Evolutionary conservation across 1,284 basidiomycete genomes (phyloP), one percentile per base, ranked within the genome.

Genomic region (Trametes hirsuta): DNA sequence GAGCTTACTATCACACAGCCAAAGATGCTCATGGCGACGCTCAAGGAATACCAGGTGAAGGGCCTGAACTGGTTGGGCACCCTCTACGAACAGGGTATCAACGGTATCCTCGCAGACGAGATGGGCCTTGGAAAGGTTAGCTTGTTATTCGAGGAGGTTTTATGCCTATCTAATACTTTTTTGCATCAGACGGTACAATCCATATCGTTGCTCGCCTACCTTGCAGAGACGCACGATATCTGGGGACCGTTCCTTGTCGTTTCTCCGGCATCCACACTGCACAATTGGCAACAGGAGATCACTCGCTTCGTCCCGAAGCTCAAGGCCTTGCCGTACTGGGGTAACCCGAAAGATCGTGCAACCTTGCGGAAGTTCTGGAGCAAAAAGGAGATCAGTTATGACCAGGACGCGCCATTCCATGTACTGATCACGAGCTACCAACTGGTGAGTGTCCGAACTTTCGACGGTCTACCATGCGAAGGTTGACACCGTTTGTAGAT

Each of bases 221-320:
- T 99, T 21, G 97, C 97, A 9, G 97, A 99, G 77, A 89, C 90
- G 1, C 97, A 99, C 74, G 93, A 98, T 72, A 97, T 99, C 62
- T 99, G 97, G 97, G 97, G 97, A 0, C 97, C 97, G 15, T 99
- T 99, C 82, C 84, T 99, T n/a, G 96, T 99, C 59, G 97, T 99
- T 51, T 95, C 97, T 1, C 97, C 97, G 1, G 93, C 96, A 1
- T 98, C 97, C 5, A 99, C 97, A 0, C 80, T 99, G 65, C 97
- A 99, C 77, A 99, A 99, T 72, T 99, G 97, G 97, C 97, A 99
- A 75, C 97, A 99, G 73, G 97, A 99, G 76, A 85, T 99, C 60
- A 92, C 94, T 30, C 90, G 94, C 34, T 99, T 99, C 74, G 95
- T 98, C 4, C 97, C 97, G 24, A 83, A 84, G 47, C 84, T 99